Base-by-base conservation (phyloP, 257 asterid genomes). In the Solanum pimpinellifolium region DNA sequence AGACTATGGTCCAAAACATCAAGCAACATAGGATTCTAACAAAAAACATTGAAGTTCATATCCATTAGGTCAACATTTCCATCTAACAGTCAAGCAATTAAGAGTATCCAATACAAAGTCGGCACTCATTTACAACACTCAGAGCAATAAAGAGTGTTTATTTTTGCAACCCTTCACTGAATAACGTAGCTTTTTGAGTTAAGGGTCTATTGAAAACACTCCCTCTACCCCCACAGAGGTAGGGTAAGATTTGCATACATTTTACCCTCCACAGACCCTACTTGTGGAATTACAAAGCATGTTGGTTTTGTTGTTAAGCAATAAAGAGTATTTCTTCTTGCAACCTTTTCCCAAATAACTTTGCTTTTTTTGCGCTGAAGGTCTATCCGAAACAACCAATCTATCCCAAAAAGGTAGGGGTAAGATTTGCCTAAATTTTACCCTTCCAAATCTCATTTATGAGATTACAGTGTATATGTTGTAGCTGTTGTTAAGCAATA, bases 361-460 rank as follows among this genome's bases (percentile, higher is more conserved):
- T 62, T 1, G 0, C 29, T 2, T n/a, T 65, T n/a, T n/a, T 11
- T n/a, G 1, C 11, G 4, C 1, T 2, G 14, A 62, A 0, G 9
- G 4, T n/a, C 70, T 62, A 62, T 62, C 31, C 8, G 3, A 49
- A 5, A 15, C 59, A 49, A 13, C 59, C 59, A 13, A 15, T 49
- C 59, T 14, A 49, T 18, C 21, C 21, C 9, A 49, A 18, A 1
- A 65, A 65, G 33, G 7, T 62, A 62, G 31, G 25, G 33, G 16
- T n/a, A n/a, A 62, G 33, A 62, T 62, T 11, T n/a, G 31, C 31
- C 2, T n/a, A n/a, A 7, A n/a, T 62, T 62, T 62, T 62, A 4
- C 16, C 14, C 31, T n/a, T 8, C 16, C 15, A 62, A 3, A 62
- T 0, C 29, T 11, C 7, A 62, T 11, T 62, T 62, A n/a, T 62